phyloP scores from a whole-genome alignment of 2,329 filamentous ascomycete species.

The Daldinia sp. region DNA sequence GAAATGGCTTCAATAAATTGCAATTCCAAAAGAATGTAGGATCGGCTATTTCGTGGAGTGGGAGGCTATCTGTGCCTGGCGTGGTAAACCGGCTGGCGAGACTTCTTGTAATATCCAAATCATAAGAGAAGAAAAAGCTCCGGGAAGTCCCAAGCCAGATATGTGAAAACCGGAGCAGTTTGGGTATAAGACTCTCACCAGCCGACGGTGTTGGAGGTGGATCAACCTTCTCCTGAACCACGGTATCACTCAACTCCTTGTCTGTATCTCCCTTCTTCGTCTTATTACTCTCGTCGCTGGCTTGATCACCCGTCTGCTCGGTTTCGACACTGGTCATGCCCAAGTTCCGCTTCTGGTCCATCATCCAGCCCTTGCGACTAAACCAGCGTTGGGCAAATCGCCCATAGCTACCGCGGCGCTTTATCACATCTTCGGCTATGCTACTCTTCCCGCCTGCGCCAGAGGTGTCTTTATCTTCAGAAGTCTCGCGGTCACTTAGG shows the following conservation, averaged over 20 bases:
- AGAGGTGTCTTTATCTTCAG: constrained; percentile 27
- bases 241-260: constrained; percentile 44
- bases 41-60: constrained; percentile 78
- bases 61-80: constrained; percentile 52
- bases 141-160: constrained; percentile 82
- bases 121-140: constrained; percentile 96
- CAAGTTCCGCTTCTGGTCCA: constrained; percentile 73
- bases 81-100: constrained; percentile 54
- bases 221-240: constrained; percentile 43
- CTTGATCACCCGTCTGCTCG: constrained; percentile 52
- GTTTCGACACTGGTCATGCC: constrained; percentile 64
- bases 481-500: constrained; percentile 40
- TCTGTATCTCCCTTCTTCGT: constrained; percentile 28
- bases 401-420: constrained; percentile 82
- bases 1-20: constrained; percentile 76
- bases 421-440: constrained; percentile 88
- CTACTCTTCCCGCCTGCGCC: constrained; percentile 60
- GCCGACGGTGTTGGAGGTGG: constrained; percentile 44
- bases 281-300: constrained; percentile 36
- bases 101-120: constrained; percentile 85
- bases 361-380: constrained; percentile 81
- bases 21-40: constrained; percentile 91
- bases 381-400: constrained; percentile 93
- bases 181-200: constrained; percentile 73
- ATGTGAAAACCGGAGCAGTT: constrained; percentile 82